These are phyloP conservation scores for Chlamydomonas asymmetrica DNA, from an alignment of 139 green algal species.

Conservation along the genomic window DNA sequence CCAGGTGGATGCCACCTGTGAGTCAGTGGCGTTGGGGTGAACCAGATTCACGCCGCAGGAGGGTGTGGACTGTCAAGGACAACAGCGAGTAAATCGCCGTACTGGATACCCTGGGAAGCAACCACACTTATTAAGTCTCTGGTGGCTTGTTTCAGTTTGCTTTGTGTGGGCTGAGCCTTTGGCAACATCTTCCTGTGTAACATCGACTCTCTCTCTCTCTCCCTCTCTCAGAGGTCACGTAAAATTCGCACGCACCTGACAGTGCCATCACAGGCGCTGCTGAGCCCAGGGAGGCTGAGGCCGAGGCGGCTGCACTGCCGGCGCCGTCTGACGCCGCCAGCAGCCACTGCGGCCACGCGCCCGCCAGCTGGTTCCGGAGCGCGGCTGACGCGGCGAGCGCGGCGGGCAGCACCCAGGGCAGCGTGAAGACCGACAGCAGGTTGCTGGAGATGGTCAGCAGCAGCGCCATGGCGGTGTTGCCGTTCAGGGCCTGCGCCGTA, in stretches of 20 bases:
- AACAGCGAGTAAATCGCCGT: too few species aligned
- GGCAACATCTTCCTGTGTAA: too few species aligned
- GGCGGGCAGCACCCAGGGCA: conserved; percentile 57
- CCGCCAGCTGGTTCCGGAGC: not conserved
- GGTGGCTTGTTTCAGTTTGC: too few species aligned
- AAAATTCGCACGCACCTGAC: conserved; percentile 8
- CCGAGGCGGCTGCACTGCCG: conserved; percentile 1
- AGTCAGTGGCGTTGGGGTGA: too few species aligned
- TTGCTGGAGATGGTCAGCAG: conserved; percentile 76
- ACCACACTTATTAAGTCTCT: too few species aligned
- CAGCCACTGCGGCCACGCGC: not conserved
- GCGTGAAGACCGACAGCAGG: conserved; percentile 70
- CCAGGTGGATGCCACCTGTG: conserved; percentile 21
- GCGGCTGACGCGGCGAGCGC: conserved; percentile 34
- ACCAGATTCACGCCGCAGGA: too few species aligned
- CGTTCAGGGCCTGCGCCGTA: conserved; percentile 42
- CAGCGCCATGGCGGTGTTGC: conserved; percentile 77
- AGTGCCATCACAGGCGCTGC: conserved; percentile 14
- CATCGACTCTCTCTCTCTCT: too few species aligned
- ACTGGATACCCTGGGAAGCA: too few species aligned
- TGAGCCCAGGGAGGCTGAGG: not conserved
- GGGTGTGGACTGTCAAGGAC: too few species aligned
- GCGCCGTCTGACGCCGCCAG: not conserved
- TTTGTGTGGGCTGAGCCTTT: too few species aligned
- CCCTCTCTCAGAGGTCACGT: too few species aligned